phyloP scores from a whole-genome alignment of 176 grass and related monocot species.

The Oryza officinalis region DNA sequence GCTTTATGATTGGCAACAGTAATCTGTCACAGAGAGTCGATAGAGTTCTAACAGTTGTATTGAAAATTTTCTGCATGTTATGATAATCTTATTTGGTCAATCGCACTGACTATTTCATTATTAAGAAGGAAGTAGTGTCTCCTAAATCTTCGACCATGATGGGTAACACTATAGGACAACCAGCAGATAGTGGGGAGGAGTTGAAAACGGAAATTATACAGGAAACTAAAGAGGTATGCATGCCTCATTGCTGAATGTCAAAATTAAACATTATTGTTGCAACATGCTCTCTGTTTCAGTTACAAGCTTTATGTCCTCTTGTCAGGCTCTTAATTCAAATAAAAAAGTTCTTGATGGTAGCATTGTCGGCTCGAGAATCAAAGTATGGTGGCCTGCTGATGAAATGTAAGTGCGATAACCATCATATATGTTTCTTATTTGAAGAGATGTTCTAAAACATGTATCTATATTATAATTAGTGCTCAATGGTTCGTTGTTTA shows the following conservation, averaged over 20 bases:
- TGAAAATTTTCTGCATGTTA: neutral
- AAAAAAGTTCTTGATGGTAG: constrained; percentile 46
- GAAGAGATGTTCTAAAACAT: constrained; percentile 15
- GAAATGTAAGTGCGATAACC: constrained; percentile 53
- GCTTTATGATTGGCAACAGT: neutral
- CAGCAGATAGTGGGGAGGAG: constrained; percentile 35
- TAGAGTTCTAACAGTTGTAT: neutral
- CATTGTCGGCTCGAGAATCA: constrained; percentile 67
- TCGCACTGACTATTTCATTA: constrained; percentile 21
- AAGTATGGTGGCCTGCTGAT: constrained; percentile 91
- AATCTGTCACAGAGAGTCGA: neutral
- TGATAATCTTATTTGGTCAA: constrained; percentile 20
- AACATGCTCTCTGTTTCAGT: constrained; percentile 16
- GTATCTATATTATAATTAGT: neutral
- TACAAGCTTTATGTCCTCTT: constrained; percentile 13
- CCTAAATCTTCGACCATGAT: constrained; percentile 36
- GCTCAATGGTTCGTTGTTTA: neutral
- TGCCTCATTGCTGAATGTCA: neutral
- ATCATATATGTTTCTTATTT: constrained; percentile 18
- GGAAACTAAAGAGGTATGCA: constrained; percentile 51
- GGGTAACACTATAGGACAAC: constrained; percentile 47
- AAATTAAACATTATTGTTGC: neutral
- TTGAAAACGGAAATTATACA: constrained; percentile 54
- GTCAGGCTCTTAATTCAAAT: constrained; percentile 48
- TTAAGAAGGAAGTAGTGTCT: constrained; percentile 55